Evolutionary conservation across 2,329 filamentous ascomycete species (phyloP).

Genomic region (Fusarium sp.): DNA sequence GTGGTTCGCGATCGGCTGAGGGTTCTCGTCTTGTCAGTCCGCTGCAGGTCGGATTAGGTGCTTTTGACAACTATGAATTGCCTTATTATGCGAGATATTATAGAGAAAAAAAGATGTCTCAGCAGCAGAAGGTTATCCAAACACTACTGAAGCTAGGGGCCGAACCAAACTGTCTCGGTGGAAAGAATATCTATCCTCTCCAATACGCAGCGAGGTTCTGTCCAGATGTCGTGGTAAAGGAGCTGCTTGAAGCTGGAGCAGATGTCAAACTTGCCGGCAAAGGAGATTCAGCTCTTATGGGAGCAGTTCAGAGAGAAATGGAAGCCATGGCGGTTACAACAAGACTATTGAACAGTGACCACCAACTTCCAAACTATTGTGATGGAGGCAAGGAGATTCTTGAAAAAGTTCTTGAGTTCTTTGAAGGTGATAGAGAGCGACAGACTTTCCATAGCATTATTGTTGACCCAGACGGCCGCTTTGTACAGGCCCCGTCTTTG

Average conservation of each 20-base stretch:
- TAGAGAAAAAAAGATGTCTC: neutral
- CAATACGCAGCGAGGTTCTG: neutral
- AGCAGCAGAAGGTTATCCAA: neutral
- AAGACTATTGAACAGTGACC: neutral
- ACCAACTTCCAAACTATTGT: neutral
- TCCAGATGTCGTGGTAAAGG: neutral
- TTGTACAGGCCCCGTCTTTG: neutral
- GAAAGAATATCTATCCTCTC: neutral
- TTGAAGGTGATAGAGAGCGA: neutral
- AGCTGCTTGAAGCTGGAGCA: slow-evolving; percentile 14
- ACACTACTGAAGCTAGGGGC: slow-evolving; percentile 6
- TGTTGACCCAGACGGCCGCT: neutral
- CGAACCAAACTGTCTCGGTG: slow-evolving; percentile 1
- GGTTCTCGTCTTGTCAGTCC: neutral
- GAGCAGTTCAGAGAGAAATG: neutral
- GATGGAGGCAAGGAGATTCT: neutral
- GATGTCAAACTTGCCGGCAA: neutral
- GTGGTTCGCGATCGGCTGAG: rapidly evolving
- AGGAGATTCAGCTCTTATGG: neutral
- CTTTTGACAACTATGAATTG: neutral
- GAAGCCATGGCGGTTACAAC: neutral
- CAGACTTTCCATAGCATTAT: neutral
- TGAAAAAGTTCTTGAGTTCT: neutral
- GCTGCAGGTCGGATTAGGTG: neutral
- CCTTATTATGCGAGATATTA: neutral